Percentiles rank a stretch among this genome's conserved stretches.
phyloP scores from a whole-genome alignment of 495 filamentous ascomycete genomes.

The Schizothecium vesticola region DNA sequence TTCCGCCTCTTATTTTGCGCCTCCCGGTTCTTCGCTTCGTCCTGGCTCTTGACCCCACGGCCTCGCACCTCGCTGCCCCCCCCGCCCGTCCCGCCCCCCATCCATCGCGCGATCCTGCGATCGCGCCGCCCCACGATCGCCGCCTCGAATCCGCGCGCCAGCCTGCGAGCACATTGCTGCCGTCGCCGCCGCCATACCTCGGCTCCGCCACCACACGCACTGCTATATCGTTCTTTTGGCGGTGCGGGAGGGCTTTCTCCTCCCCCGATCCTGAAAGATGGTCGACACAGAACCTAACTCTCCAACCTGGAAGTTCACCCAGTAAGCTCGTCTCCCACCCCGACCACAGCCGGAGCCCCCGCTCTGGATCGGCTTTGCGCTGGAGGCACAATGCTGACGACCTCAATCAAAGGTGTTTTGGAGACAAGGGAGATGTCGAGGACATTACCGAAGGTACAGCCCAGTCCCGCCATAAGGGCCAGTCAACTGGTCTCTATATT shows the following conservation, averaged over 20 bases:
- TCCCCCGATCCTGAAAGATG: conserved; percentile 58
- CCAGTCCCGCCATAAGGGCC: neutral
- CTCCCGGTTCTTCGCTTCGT: neutral
- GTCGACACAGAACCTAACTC: conserved; percentile 89
- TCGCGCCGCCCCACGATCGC: neutral
- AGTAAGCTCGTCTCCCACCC: conserved; percentile 57
- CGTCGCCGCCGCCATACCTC: neutral
- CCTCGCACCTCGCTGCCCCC: neutral
- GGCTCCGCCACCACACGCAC: neutral
- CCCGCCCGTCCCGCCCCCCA: neutral
- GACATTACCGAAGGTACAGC: conserved; percentile 95
- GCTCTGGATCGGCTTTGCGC: neutral
- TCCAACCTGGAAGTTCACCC: conserved; percentile 99
- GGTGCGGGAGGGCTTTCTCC: conserved; percentile 22
- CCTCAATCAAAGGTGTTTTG: conserved; percentile 71
- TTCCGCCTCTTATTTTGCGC: neutral
- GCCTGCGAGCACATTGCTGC: neutral
- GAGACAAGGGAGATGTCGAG: conserved; percentile 98
- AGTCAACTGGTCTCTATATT: neutral
- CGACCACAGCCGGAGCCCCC: neutral
- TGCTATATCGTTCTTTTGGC: conserved; percentile 17
- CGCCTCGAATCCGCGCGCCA: neutral
- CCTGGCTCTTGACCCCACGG: neutral
- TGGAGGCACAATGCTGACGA: conserved; percentile 11
- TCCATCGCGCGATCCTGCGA: neutral